Evolutionary conservation across 305 asterid species (phyloP), one percentile per base, ranked within the genome.

Genomic region (Fraxinus albicans): DNA sequence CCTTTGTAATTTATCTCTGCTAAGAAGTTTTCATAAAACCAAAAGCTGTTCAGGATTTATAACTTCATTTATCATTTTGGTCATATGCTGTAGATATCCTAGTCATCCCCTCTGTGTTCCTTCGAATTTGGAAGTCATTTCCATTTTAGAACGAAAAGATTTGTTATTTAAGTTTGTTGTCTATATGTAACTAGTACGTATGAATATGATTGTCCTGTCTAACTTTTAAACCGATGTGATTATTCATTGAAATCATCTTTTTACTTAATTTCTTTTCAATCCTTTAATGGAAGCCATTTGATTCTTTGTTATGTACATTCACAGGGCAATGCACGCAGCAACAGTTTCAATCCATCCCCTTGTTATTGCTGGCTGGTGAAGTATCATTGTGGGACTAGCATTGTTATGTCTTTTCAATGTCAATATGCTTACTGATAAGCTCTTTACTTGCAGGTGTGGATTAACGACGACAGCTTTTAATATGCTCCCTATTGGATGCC

Each of bases 401-500:
- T 79, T 42, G 33, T 69, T 60, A 42, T 80, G 53, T 40, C 85
- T 73, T 15, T 6, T 40, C 15, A 19, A 78, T 65, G 42, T 47
- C 33, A 31, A 38, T 33, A 27, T 78, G 87, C 82, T 86, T 76
- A 84, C 72, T 19, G 69, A 63, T 25, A 27, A 76, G 72, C 44
- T 60, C 75, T 55, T 81, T 77, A 60, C 31, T 88, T 83, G 8
- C 84, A 95, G 99, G 99, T 95, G 98, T 87, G 99, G 99, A 74
- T 88, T 95, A 85, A 95, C 99, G 33, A 89, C 99, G n/a, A 92
- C 98, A 78, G 97, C 98, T 87, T 92, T 95, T 86, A 95, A 95
- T 87, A 84, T 95, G 98, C 92, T 94, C n/a, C 99, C 99, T 40
- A 91, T 94, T 83, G 99, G 99, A 87, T 94, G 97, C 88, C 98